Percentiles rank a stretch among this genome's conserved stretches.
These are phyloP conservation scores for Colletotrichum caudatum DNA, from an alignment of 2,329 filamentous ascomycete genomes.

Conservation along the genomic window DNA sequence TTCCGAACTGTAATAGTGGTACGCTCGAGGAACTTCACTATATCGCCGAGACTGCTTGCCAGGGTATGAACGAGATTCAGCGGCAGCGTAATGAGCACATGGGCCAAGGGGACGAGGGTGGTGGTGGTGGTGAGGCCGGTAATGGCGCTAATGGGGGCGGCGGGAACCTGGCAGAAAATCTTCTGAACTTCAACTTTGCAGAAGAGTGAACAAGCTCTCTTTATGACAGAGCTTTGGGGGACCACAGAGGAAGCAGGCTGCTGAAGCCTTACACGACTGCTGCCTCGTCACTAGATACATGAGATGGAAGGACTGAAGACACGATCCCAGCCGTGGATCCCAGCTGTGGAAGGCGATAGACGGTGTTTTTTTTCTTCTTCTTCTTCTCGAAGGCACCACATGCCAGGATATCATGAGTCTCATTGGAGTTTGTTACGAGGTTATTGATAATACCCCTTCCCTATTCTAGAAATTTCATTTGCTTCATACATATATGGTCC, in stretches of 20 bases:
- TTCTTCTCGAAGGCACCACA: slow-evolving; percentile 8
- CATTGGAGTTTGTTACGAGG: slow-evolving; percentile 23
- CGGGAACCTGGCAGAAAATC: slow-evolving; percentile 36
- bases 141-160: slow-evolving; percentile 7
- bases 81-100: slow-evolving; percentile 35
- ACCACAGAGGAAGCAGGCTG: not conserved
- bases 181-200: slow-evolving; percentile 35
- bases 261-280: not conserved
- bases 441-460: slow-evolving; percentile 31
- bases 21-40: slow-evolving; percentile 59
- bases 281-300: not conserved
- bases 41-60: slow-evolving; percentile 58
- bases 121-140: slow-evolving; percentile 1
- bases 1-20: slow-evolving; percentile 57
- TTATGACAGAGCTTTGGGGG: not conserved
- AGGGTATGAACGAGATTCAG: slow-evolving; percentile 59
- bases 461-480: slow-evolving; percentile 37
- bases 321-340: not conserved
- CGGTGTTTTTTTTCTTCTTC: not conserved
- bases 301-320: too few species aligned
- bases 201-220: slow-evolving; percentile 6
- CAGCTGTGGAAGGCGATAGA: not conserved
- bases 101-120: slow-evolving; percentile 18
- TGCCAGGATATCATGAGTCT: slow-evolving; percentile 33
- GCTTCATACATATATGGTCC: slow-evolving; percentile 26